A percentile compares a stretch with the other conserved stretches of the same genome.
Conservation (phyloP, 2,329 filamentous ascomycete species). For the Tolypocladium amazonense region DNA sequence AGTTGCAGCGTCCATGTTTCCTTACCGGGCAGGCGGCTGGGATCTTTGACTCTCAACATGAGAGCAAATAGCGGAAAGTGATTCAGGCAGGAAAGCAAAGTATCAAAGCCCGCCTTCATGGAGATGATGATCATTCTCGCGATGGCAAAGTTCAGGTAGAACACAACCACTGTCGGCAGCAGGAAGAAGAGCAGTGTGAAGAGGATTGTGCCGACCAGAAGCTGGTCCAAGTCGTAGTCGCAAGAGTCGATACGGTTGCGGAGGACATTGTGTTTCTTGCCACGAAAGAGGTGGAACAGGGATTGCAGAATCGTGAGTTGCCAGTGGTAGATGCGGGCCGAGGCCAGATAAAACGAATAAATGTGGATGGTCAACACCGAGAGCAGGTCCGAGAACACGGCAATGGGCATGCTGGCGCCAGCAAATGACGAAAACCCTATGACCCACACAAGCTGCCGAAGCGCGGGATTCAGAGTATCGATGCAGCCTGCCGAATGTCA, state of each 20-base stretch:
- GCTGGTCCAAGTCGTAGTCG: conserved; percentile 95
- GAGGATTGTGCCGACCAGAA: conserved; percentile 89
- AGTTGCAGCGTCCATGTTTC: conserved; percentile 1
- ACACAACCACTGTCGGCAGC: conserved; percentile 87
- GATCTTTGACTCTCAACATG: conserved; percentile 93
- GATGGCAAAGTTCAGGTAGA: conserved; percentile 91
- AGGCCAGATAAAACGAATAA: conserved; percentile 95
- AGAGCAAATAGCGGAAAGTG: conserved; percentile 96
- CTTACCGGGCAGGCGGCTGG: conserved; percentile 71
- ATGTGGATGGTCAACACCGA: conserved; percentile 91
- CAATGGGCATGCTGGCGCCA: conserved; percentile 93
- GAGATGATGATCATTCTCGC: conserved; percentile 92
- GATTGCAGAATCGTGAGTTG: conserved; percentile 94
- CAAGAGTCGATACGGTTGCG: conserved; percentile 97
- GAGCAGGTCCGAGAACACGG: conserved; percentile 86
- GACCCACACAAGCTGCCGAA: conserved; percentile 84
- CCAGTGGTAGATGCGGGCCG: conserved; percentile 96
- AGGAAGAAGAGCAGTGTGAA: conserved; percentile 95
- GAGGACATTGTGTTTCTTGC: conserved; percentile 94
- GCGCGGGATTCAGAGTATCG: conserved; percentile 60
- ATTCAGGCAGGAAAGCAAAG: conserved; percentile 83
- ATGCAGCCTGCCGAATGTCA: conserved; percentile 53
- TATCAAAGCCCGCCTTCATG: conserved; percentile 85
- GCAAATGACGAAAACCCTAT: conserved; percentile 93
- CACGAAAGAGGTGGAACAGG: conserved; percentile 96